phyloP scores from a whole-genome alignment of 2,329 filamentous ascomycete genomes.

The Xylariaceae sp. region DNA sequence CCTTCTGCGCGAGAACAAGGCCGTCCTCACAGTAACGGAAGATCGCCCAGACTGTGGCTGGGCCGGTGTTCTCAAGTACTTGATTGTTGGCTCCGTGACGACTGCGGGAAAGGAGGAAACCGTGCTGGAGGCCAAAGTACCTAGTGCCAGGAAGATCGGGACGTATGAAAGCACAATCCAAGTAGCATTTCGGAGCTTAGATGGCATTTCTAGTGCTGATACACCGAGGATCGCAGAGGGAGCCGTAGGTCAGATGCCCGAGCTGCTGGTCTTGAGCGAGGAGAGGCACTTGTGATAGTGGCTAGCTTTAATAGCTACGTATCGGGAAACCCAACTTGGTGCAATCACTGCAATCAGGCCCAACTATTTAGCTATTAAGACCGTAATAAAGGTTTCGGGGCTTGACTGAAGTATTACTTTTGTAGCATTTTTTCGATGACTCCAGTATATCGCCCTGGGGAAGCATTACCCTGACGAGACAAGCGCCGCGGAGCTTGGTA shows the following conservation, averaged over 20 bases:
- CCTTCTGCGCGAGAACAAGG: conserved; percentile 1
- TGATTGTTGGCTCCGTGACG: neutral
- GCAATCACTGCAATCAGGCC: no score
- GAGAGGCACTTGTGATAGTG: neutral
- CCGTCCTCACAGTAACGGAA: neutral
- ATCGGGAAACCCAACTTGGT: no score
- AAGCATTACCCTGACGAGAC: no score
- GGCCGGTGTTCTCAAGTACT: neutral
- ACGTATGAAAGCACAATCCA: neutral
- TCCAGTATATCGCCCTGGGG: no score
- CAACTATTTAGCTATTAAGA: no score
- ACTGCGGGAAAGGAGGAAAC: neutral
- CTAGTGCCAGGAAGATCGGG: neutral
- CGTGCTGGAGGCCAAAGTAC: conserved; percentile 1
- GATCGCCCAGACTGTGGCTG: neutral
- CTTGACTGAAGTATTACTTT: no score
- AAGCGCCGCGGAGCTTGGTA: no score
- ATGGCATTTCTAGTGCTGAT: neutral
- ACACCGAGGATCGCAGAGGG: neutral
- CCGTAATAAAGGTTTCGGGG: no score
- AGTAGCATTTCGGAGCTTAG: neutral
- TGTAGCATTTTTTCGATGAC: no score
- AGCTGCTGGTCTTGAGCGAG: neutral
- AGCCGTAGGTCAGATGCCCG: neutral
- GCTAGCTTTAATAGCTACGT: no score